Base-by-base conservation (phyloP, 176 grass and related monocot species). In the Zizania latifolia region DNA sequence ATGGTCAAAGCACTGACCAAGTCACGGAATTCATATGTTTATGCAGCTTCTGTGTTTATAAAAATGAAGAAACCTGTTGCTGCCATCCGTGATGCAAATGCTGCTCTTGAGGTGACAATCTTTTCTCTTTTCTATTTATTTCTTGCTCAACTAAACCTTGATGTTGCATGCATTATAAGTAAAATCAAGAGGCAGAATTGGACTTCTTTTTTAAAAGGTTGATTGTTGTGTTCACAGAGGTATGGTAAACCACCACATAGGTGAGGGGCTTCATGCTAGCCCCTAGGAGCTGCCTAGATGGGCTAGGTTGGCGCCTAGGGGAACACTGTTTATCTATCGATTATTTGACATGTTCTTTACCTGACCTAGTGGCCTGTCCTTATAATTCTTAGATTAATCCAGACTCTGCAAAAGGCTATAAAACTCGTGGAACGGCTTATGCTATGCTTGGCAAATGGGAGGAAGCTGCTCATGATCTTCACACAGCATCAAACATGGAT, bases 61-160 rank as follows among this genome's bases (percentile, higher is more conserved):
- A 94, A 98, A 81, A 98, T 98, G 91, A 98, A 90, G 81, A 98
- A 98, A 84, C 91, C 94, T 19, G 64, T 80, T 83, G 94, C 94
- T 81, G 94, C 94, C 75, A 92, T 94, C 70, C 84, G 94, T 75
- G 94, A 98, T 79, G 94, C 94, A 71, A 98, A 70, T 75, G 88
- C 86, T 34, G 94, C 94, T 75, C 65, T 98, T 55, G 84, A 98
- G 91, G 94, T 97, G 73, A 71, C 76, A 19, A 10, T 4, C 74
- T 46, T 35, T 12, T 65, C 4, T 26, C 31, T 46, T 65, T 24
- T 75, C 46, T 30, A 24, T 51, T 19, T 71, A 13, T 70, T 70
- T 50, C 13, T 14, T 74, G 36, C 19, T 53, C 48, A 23, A 67
- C 37, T 12, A 45, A 78, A 78, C 34, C 37, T 24, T 31, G 70